Percentiles rank a stretch among this genome's conserved stretches.
These are phyloP conservation scores for Colletotrichum acutatum DNA, from an alignment of 2,329 filamentous ascomycete genomes.

Conservation along the genomic window DNA sequence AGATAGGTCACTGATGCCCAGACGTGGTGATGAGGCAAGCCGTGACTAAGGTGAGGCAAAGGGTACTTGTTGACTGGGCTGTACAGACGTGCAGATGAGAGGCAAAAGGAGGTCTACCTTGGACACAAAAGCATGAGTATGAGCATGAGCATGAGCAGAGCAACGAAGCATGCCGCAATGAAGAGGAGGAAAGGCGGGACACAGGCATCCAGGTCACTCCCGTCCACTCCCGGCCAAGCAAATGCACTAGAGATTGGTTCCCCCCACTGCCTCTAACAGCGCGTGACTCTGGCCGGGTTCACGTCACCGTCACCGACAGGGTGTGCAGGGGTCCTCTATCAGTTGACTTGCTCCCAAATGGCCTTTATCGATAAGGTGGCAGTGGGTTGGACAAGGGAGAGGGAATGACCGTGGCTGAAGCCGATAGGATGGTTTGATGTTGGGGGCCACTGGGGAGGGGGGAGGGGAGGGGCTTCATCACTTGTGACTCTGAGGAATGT, in stretches of 20 bases:
- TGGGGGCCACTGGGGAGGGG: neutral
- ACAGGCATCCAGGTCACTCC: neutral
- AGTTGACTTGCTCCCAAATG: slow-evolving; percentile 10
- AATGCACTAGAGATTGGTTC: slow-evolving; percentile 24
- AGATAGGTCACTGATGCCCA: neutral
- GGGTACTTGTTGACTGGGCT: no score
- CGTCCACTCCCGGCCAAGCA: neutral
- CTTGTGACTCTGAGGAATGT: slow-evolving; percentile 18
- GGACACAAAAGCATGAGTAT: neutral
- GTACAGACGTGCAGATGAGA: neutral
- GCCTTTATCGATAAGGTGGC: slow-evolving; percentile 31
- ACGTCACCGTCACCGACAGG: slow-evolving; percentile 35
- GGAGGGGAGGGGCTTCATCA: neutral
- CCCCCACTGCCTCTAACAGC: slow-evolving; percentile 27
- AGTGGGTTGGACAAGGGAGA: neutral
- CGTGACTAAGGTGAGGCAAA: neutral
- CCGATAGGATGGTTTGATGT: slow-evolving; percentile 5
- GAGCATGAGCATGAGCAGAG: neutral
- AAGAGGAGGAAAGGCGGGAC: neutral
- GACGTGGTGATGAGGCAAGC: slow-evolving; percentile 18
- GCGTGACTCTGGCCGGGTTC: slow-evolving; percentile 33
- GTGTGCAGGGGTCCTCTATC: slow-evolving; percentile 32
- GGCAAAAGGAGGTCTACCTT: slow-evolving; percentile 1
- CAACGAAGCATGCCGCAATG: neutral
- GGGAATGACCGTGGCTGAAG: slow-evolving; percentile 7